phyloP scores from a whole-genome alignment of 306 rosid species.

The Styphnolobium japonicum region DNA sequence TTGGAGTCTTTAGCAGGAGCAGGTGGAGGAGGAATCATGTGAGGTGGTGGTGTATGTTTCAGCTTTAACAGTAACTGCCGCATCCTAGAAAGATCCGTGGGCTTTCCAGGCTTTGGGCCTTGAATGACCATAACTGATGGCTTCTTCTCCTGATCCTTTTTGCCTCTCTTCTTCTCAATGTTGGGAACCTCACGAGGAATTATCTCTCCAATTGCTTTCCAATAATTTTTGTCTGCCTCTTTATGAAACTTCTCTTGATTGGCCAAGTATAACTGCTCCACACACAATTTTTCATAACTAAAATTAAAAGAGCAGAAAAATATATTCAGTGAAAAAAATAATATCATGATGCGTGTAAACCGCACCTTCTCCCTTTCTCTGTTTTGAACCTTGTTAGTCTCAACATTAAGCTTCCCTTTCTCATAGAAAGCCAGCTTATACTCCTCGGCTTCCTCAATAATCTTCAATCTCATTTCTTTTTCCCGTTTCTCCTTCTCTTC shows the following conservation, averaged over 20 bases:
- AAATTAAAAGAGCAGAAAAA: conserved; percentile 2
- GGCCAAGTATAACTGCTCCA: conserved; percentile 61
- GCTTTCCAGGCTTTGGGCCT: conserved; percentile 99
- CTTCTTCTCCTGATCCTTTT: conserved; percentile 90
- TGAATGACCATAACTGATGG: conserved; percentile 79
- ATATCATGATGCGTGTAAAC: not conserved
- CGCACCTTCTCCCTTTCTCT: conserved; percentile 95
- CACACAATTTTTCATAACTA: not conserved
- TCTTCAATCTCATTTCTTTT: conserved; percentile 76
- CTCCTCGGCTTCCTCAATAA: conserved; percentile 95
- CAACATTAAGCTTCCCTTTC: conserved; percentile 84
- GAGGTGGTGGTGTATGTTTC: conserved; percentile 93
- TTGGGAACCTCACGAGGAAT: conserved; percentile 88
- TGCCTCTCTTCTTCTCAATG: conserved; percentile 87
- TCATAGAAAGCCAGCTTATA: conserved; percentile 76
- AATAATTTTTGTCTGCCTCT: conserved; percentile 91
- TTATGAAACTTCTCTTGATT: conserved; percentile 89
- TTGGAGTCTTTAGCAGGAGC: conserved; percentile 61
- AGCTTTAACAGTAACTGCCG: conserved; percentile 79
- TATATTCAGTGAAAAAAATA: not conserved
- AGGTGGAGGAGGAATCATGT: conserved; percentile 90
- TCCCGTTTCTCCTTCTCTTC: conserved; percentile 94
- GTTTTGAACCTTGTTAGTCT: conserved; percentile 69
- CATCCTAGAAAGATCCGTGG: conserved; percentile 92
- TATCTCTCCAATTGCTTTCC: conserved; percentile 92